These are phyloP conservation scores for Mallotus repandus DNA, from an alignment of 441 rosid species.

Conservation along the genomic window DNA sequence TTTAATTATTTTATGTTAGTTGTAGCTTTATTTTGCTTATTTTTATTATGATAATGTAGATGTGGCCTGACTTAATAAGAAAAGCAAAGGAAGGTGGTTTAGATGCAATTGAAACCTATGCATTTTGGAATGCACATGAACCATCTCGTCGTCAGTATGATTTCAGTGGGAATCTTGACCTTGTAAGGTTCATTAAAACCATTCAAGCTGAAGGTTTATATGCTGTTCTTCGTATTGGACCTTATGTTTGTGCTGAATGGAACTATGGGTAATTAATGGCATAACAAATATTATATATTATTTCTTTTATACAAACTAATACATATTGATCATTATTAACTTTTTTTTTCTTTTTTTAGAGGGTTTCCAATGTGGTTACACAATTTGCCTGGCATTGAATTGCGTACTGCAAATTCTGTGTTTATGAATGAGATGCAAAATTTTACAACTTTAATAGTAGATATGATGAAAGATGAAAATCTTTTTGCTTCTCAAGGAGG, in stretches of 20 bases:
- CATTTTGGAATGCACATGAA: constrained; percentile 83
- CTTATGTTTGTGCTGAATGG: constrained; percentile 71
- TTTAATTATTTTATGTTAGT: background rate
- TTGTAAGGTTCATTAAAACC: constrained; percentile 42
- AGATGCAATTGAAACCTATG: constrained; percentile 75
- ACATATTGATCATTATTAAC: background rate
- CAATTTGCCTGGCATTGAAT: constrained; percentile 60
- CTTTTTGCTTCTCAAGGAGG: constrained; percentile 81
- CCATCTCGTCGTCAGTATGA: constrained; percentile 55
- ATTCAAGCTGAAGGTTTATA: constrained; percentile 39
- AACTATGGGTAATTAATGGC: constrained; percentile 51
- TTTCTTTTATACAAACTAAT: too few species aligned
- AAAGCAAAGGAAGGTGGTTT: constrained; percentile 76
- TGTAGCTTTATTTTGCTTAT: too few species aligned
- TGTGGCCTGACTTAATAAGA: constrained; percentile 72
- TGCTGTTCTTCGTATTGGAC: constrained; percentile 62
- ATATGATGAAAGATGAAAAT: constrained; percentile 48
- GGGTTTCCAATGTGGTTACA: constrained; percentile 88
- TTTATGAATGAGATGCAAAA: constrained; percentile 60
- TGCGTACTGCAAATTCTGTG: constrained; percentile 65
- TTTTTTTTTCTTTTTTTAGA: constrained; percentile 29
- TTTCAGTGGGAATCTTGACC: constrained; percentile 39
- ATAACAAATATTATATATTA: background rate
- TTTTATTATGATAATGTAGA: constrained; percentile 31
- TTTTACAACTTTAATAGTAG: constrained; percentile 49